phyloP scores from a whole-genome alignment of 1,139 yeast species.

The Geotrichum bryndzae region DNA sequence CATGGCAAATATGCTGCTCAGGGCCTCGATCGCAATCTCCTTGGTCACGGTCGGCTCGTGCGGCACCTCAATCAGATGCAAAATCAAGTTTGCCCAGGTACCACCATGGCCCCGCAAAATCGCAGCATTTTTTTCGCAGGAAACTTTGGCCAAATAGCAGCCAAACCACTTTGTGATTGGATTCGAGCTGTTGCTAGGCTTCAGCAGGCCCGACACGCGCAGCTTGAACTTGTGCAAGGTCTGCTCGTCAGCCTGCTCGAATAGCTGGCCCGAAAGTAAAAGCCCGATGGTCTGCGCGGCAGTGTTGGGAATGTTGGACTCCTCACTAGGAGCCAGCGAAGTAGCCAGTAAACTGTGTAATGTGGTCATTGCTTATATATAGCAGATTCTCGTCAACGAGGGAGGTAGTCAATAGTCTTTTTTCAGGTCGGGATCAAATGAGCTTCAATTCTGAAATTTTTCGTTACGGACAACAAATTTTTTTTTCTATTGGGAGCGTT shows the following conservation, averaged over 20 bases:
- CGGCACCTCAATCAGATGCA: slow-evolving; percentile 52
- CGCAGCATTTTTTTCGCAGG: slow-evolving; percentile 30
- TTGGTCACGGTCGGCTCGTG: slow-evolving; percentile 42
- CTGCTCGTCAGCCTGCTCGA: slow-evolving; percentile 25
- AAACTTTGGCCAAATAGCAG: slow-evolving; percentile 30
- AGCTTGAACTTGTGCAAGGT: slow-evolving; percentile 34
- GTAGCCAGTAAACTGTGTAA: slow-evolving; percentile 22
- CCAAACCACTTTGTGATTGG: slow-evolving; percentile 33
- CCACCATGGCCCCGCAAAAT: slow-evolving; percentile 46
- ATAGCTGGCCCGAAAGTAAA: slow-evolving; percentile 21
- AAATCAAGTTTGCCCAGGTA: slow-evolving; percentile 48
- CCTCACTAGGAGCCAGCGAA: slow-evolving; percentile 22
- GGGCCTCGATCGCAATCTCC: slow-evolving; percentile 46
- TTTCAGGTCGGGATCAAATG: not conserved
- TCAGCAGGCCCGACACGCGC: slow-evolving; percentile 36
- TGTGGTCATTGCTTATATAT: slow-evolving; percentile 14
- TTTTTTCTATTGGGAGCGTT: not conserved
- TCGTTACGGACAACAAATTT: not conserved
- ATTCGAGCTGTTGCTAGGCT: slow-evolving; percentile 24
- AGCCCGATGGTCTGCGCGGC: slow-evolving; percentile 21
- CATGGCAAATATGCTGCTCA: slow-evolving; percentile 45
- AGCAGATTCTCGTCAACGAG: not conserved
- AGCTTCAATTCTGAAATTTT: not conserved
- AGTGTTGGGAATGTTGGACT: slow-evolving; percentile 18
- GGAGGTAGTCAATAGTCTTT: not conserved